Evolutionary conservation across 345 rosid species (phyloP), one percentile per base, ranked within the genome.

Genomic region (Arabis hirsuta): DNA sequence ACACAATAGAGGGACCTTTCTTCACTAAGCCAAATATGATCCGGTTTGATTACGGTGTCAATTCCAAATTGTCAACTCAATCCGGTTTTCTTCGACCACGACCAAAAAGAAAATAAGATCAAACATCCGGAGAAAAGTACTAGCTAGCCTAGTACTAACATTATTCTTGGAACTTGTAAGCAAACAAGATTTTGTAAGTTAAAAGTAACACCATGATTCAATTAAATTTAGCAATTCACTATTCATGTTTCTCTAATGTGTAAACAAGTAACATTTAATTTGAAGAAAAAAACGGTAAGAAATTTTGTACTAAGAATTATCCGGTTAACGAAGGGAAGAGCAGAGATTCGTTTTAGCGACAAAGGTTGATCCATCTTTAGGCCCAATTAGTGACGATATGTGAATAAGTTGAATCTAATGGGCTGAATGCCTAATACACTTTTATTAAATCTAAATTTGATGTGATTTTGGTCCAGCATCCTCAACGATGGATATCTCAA

Each of bases 1-100:
- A 46, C 72, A 38, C 16, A 73, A 12, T 1, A 7, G 58, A 73
- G 53, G 13, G 12, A 27, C 32, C 29, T 65, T 44, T 57, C 27
- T 47, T 57, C 36, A 38, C 44, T 13, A 47, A 47, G 9, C 52
- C 44, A 64, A 24, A 36, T 12, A 3, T 34, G 56, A 52, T 26
- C 50, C 16, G 62, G 69, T 43, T 31, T 62, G 46, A 29, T 60
- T 39, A 39, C 16, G 16, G 4, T 29, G 5, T 29, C 32, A 9
- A 24, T 34, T 3, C 32, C 5, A 7, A 7, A 20, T 32, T 67
- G 32, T 27, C 42, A 46, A 36, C 55, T 45, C 24, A 44, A 14
- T 24, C 48, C 65, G 41, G 73, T n/a, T 69, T 9, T 50, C 19
- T 57, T 57, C 14, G 14, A 26, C 22, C 41, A 8, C 14, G 27